These are phyloP conservation scores for Irpex rosettiformis DNA, from an alignment of 1,284 basidiomycete species.

Conservation along the genomic window DNA sequence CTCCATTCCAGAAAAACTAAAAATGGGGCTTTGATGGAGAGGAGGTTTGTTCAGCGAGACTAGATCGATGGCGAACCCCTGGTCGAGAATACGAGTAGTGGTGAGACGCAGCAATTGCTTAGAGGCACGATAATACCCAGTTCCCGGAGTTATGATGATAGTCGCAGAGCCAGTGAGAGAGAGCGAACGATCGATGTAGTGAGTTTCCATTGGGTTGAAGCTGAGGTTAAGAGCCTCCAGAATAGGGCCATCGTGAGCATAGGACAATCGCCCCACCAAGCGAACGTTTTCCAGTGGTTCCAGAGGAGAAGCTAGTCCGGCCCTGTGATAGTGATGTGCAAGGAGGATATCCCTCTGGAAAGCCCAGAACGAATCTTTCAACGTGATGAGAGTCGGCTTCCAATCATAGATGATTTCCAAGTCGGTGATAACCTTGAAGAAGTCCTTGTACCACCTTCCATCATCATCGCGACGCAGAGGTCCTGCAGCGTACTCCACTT, in stretches of 20 bases:
- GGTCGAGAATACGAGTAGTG: constrained; percentile 93
- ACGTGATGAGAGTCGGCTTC: constrained; percentile 79
- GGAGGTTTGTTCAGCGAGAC: constrained; percentile 92
- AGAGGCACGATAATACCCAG: constrained; percentile 90
- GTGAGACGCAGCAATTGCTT: constrained; percentile 90
- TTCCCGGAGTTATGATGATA: constrained; percentile 90
- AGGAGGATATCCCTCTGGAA: constrained; percentile 87
- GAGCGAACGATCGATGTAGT: constrained; percentile 94
- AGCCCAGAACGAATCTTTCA: constrained; percentile 87
- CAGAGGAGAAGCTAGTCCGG: constrained; percentile 38
- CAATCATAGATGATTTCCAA: constrained; percentile 87
- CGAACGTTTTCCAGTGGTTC: constrained; percentile 48
- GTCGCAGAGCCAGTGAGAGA: constrained; percentile 88
- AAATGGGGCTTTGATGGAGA: constrained; percentile 87
- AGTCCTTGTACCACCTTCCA: constrained; percentile 90
- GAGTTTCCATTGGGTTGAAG: constrained; percentile 90
- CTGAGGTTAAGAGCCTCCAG: constrained; percentile 94
- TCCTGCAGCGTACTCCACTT: constrained; percentile 75
- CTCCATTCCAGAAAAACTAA: constrained; percentile 70
- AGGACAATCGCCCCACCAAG: constrained; percentile 75
- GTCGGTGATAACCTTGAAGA: constrained; percentile 93
- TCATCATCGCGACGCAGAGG: constrained; percentile 73
- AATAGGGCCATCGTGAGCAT: constrained; percentile 93
- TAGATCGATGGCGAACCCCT: constrained; percentile 88
- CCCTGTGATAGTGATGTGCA: constrained; percentile 80